Evolutionary conservation across 768 basidiomycete genomes (phyloP).

Genomic region (Ephemerocybe angulata): DNA sequence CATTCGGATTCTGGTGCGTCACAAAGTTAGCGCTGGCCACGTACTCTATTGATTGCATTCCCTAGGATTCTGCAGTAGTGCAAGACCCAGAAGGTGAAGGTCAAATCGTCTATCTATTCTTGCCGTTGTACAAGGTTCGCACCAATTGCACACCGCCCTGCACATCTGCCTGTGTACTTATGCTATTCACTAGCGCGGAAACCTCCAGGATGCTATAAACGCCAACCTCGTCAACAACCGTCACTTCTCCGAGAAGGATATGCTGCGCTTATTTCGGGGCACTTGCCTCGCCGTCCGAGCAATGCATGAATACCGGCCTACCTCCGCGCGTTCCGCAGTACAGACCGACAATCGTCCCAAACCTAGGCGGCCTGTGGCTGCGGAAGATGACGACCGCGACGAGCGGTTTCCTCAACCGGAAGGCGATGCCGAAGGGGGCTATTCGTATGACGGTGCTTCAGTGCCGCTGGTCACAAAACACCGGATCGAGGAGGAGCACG

Average conservation of each 20-base stretch:
- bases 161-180: not conserved
- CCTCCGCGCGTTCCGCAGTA: slow-evolving; percentile 37
- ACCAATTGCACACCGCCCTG: not conserved
- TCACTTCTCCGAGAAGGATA: slow-evolving; percentile 83
- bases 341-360: slow-evolving; percentile 17
- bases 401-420: slow-evolving; percentile 75
- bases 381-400: slow-evolving; percentile 57
- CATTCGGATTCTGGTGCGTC: slow-evolving; percentile 79
- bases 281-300: slow-evolving; percentile 92
- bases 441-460: slow-evolving; percentile 51
- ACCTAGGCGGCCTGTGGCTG: slow-evolving; percentile 24
- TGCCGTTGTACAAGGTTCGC: slow-evolving; percentile 84
- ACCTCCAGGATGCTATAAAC: slow-evolving; percentile 93
- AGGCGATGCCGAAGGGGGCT: slow-evolving; percentile 69
- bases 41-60: not conserved
- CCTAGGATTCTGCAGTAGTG: slow-evolving; percentile 87
- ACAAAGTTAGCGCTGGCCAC: not conserved
- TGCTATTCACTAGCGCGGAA: slow-evolving; percentile 63
- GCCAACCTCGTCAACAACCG: slow-evolving; percentile 77
- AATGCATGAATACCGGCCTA: slow-evolving; percentile 84
- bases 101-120: slow-evolving; percentile 93
- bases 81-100: slow-evolving; percentile 93
- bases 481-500: slow-evolving; percentile 48
- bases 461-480: slow-evolving; percentile 62
- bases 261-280: slow-evolving; percentile 87